A percentile compares a stretch with the other conserved stretches of the same genome.
phyloP scores from a whole-genome alignment of 2,329 filamentous ascomycete species.

The Clathrospora elynae region DNA sequence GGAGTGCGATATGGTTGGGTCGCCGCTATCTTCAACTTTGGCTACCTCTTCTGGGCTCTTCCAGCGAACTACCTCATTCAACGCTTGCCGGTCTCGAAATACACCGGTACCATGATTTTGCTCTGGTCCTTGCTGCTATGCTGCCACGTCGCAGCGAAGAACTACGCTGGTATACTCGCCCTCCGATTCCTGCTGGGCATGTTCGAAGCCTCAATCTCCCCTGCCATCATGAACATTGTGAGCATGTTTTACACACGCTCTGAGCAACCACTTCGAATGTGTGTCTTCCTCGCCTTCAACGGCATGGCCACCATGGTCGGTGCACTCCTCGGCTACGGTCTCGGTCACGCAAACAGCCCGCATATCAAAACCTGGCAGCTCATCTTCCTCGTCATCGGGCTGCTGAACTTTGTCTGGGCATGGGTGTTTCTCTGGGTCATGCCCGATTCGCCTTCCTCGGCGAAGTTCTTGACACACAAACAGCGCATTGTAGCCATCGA shows the following conservation, averaged over 20 bases:
- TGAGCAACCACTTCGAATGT: slow-evolving; percentile 52
- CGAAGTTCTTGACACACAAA: slow-evolving; percentile 48
- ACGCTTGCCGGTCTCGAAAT: slow-evolving; percentile 44
- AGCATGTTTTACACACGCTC: slow-evolving; percentile 45
- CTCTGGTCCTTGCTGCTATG: slow-evolving; percentile 55
- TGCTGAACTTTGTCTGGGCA: slow-evolving; percentile 46
- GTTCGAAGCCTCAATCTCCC: slow-evolving; percentile 45
- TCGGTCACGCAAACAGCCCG: slow-evolving; percentile 37
- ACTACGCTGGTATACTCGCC: slow-evolving; percentile 44
- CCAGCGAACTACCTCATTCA: slow-evolving; percentile 50
- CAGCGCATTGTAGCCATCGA: slow-evolving; percentile 49
- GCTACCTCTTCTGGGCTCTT: slow-evolving; percentile 51
- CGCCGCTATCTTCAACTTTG: slow-evolving; percentile 53
- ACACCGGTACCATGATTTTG: slow-evolving; percentile 47
- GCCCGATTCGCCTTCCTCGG: slow-evolving; percentile 46
- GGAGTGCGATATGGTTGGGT: slow-evolving; percentile 51
- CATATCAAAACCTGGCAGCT: slow-evolving; percentile 44
- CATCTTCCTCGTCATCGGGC: slow-evolving; percentile 47
- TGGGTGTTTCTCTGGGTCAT: slow-evolving; percentile 45
- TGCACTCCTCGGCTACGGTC: slow-evolving; percentile 44
- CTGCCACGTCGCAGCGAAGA: slow-evolving; percentile 48
- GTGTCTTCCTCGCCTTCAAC: slow-evolving; percentile 51
- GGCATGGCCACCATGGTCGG: slow-evolving; percentile 48
- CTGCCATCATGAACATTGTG: slow-evolving; percentile 48
- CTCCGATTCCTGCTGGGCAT: slow-evolving; percentile 46